Conservation (phyloP, 768 basidiomycete genomes). For the Tylopilus intermedius region DNA sequence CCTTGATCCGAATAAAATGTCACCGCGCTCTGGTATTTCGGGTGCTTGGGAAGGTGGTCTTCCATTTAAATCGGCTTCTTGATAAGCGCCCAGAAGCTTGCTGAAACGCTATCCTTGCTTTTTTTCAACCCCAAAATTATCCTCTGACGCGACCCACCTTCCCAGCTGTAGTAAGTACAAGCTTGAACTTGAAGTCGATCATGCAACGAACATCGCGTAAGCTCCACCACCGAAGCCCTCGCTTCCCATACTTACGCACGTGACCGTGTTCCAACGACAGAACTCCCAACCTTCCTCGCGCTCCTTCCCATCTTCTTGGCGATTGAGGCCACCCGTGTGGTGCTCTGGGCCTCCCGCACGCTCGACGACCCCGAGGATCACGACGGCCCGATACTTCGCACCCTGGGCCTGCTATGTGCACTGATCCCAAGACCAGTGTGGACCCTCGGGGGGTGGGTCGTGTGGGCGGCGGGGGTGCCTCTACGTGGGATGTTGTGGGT, state of each 20-base stretch:
- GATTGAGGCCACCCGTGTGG: slow-evolving; percentile 2
- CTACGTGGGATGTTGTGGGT: slow-evolving; percentile 11
- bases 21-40: too few species aligned
- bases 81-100: not conserved
- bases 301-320: slow-evolving; percentile 11
- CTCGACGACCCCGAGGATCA: not conserved
- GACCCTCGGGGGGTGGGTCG: not conserved
- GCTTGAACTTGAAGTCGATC: too few species aligned
- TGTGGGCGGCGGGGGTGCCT: not conserved
- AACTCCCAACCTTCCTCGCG: slow-evolving; percentile 7
- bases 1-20: not conserved
- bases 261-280: not conserved
- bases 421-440: slow-evolving; percentile 1
- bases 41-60: not conserved
- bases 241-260: not conserved
- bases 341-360: slow-evolving; percentile 1
- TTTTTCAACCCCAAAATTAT: not conserved
- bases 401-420: not conserved
- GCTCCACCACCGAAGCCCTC: not conserved
- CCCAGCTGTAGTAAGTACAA: not conserved
- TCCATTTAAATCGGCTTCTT: slow-evolving; percentile 8
- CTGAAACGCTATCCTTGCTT: not conserved
- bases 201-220: not conserved
- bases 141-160: not conserved
- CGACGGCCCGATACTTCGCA: too few species aligned